Evolutionary conservation across 2,329 filamentous ascomycete genomes (phyloP).

Genomic region (Aspergillus floridensis): DNA sequence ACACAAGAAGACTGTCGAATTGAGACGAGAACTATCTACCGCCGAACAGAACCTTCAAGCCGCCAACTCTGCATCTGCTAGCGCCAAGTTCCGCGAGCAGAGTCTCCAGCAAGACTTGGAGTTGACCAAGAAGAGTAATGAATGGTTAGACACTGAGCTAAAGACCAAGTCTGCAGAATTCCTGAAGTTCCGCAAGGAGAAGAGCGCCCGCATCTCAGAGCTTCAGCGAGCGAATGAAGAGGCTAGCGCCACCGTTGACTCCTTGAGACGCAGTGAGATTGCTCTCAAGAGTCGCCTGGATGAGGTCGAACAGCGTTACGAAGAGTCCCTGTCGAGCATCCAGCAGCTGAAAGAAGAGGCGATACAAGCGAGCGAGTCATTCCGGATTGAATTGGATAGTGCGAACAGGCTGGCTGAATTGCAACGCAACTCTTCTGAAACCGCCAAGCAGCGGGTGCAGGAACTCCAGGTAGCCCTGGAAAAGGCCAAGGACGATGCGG

Average conservation of each 20-base stretch:
- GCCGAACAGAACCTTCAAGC: constrained; percentile 82
- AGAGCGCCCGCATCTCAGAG: constrained; percentile 82
- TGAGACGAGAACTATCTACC: constrained; percentile 76
- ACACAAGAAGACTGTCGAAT: constrained; percentile 80
- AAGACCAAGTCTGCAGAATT: constrained; percentile 86
- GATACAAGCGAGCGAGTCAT: constrained; percentile 78
- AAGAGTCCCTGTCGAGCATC: constrained; percentile 76
- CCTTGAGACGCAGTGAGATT: constrained; percentile 74
- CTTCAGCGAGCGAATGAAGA: constrained; percentile 89
- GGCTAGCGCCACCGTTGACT: constrained; percentile 70
- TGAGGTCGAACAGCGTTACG: constrained; percentile 79
- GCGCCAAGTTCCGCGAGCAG: constrained; percentile 86
- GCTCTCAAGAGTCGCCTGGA: constrained; percentile 77
- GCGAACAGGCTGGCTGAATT: constrained; percentile 76
- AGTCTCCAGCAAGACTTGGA: constrained; percentile 87
- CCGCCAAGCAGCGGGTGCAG: constrained; percentile 58
- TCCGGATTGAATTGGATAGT: constrained; percentile 80
- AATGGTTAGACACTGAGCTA: constrained; percentile 89
- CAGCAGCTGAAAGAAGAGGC: constrained; percentile 83
- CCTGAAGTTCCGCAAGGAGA: constrained; percentile 90
- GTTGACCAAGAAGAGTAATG: constrained; percentile 80
- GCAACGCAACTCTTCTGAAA: constrained; percentile 58
- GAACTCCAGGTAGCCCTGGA: constrained; percentile 58
- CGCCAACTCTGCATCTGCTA: constrained; percentile 74
- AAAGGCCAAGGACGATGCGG: constrained; percentile 60